Evolutionary conservation across 495 filamentous ascomycete genomes (phyloP).

Genomic region (Terfezia claveryi): DNA sequence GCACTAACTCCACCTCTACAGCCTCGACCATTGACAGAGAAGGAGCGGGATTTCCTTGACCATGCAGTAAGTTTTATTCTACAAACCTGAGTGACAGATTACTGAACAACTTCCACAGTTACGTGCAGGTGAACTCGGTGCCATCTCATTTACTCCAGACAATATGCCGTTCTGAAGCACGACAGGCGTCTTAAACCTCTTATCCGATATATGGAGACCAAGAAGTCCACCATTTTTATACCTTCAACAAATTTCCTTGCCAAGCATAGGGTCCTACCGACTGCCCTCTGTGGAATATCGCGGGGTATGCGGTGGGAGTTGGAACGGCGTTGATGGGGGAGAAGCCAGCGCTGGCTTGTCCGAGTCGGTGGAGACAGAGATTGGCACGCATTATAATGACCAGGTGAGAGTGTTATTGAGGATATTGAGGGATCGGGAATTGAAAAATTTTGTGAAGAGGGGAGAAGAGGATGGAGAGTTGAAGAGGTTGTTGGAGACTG

Average conservation of each 20-base stretch:
- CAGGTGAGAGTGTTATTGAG: constrained; percentile 61
- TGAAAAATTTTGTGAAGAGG: background rate
- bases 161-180: constrained; percentile 45
- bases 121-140: constrained; percentile 72
- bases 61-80: constrained; percentile 34
- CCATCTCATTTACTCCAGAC: constrained; percentile 62
- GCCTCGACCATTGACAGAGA: constrained; percentile 33
- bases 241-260: constrained; percentile 69
- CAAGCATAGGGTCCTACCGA: constrained; percentile 78
- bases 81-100: background rate
- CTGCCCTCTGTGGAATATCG: constrained; percentile 65
- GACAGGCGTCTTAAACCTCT: constrained; percentile 72
- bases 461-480: constrained; percentile 66
- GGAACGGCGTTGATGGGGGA: constrained; percentile 70
- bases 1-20: no score
- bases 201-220: constrained; percentile 97
- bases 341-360: constrained; percentile 95
- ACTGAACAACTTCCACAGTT: constrained; percentile 22
- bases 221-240: constrained; percentile 64
- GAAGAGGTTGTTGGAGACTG: constrained; percentile 42
- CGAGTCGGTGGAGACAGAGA: constrained; percentile 95
- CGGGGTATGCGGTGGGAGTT: constrained; percentile 73
- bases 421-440: constrained; percentile 39
- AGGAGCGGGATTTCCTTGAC: constrained; percentile 56
- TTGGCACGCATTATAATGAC: constrained; percentile 84